phyloP scores from a whole-genome alignment of 148 eudicot genomes.

The Vaccinium macrocarpon region DNA sequence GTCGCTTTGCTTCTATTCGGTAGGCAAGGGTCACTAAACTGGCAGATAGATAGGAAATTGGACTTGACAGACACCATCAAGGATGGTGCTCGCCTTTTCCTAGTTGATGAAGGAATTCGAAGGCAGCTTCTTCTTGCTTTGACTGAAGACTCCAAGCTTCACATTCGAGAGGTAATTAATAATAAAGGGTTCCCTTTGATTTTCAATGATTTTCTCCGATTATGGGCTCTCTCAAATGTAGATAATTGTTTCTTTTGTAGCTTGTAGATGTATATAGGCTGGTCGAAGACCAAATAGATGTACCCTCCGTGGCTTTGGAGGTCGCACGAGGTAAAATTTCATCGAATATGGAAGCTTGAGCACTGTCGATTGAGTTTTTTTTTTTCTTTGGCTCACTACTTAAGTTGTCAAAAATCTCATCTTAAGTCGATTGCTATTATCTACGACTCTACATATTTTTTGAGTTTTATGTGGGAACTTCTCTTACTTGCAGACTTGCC shows the following conservation, averaged over 20 bases:
- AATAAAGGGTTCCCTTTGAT: neutral
- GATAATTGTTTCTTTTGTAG: conserved; percentile 31
- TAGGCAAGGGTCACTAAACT: conserved; percentile 47
- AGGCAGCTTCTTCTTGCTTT: conserved; percentile 90
- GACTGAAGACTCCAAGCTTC: conserved; percentile 98
- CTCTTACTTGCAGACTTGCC: conserved; percentile 63
- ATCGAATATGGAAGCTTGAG: neutral
- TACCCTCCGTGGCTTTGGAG: conserved; percentile 68
- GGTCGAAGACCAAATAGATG: conserved; percentile 87
- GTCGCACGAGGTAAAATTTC: conserved; percentile 70
- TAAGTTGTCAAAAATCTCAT: neutral
- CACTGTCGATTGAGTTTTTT: neutral
- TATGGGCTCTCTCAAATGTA: neutral
- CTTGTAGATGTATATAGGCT: conserved; percentile 86
- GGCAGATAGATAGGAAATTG: conserved; percentile 50
- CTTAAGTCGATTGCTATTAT: neutral
- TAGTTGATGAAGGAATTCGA: conserved; percentile 86
- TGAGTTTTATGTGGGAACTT: neutral
- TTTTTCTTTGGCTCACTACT: neutral
- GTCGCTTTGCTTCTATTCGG: neutral
- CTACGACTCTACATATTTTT: neutral
- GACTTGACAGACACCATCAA: conserved; percentile 96
- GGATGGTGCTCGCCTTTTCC: conserved; percentile 85
- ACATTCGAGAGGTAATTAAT: conserved; percentile 71
- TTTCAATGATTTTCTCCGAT: neutral